These are phyloP conservation scores for Cladophialophora yegresii DNA, from an alignment of 2,329 filamentous ascomycete species.

Conservation along the genomic window DNA sequence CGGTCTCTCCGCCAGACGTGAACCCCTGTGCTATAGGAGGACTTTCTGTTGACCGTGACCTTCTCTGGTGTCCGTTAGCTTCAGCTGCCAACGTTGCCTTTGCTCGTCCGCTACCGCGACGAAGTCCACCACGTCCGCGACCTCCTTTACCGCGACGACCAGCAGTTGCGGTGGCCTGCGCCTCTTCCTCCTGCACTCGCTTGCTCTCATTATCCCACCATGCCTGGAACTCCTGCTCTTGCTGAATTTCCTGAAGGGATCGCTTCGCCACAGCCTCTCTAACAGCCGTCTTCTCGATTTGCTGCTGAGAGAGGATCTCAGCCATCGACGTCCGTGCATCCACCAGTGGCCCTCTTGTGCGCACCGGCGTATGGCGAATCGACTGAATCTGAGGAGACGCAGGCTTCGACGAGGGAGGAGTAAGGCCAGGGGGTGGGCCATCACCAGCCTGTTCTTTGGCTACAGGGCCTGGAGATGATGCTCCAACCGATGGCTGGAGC, in stretches of 20 bases:
- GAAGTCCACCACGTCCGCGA: slow-evolving; percentile 37
- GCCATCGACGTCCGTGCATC: slow-evolving; percentile 63
- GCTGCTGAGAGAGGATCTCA: slow-evolving; percentile 86
- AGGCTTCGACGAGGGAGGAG: slow-evolving; percentile 38
- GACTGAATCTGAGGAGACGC: slow-evolving; percentile 45
- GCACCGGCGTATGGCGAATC: slow-evolving; percentile 49
- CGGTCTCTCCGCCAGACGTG: slow-evolving; percentile 17
- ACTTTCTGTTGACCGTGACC: background rate
- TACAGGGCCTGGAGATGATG: slow-evolving; percentile 25
- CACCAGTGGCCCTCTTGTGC: slow-evolving; percentile 35
- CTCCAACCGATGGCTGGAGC: slow-evolving; percentile 61
- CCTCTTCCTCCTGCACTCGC: slow-evolving; percentile 66
- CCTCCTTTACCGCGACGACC: slow-evolving; percentile 44
- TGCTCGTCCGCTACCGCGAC: slow-evolving; percentile 33
- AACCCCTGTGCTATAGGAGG: background rate
- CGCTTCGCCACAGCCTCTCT: slow-evolving; percentile 80
- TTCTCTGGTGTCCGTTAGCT: slow-evolving; percentile 6
- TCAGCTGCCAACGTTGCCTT: slow-evolving; percentile 22
- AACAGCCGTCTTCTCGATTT: slow-evolving; percentile 77
- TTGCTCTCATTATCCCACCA: slow-evolving; percentile 91
- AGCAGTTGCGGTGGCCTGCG: slow-evolving; percentile 36
- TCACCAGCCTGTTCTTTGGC: slow-evolving; percentile 16
- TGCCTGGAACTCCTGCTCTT: slow-evolving; percentile 94
- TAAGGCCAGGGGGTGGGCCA: slow-evolving; percentile 35
- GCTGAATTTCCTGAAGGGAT: slow-evolving; percentile 89